phyloP scores from a whole-genome alignment of 768 basidiomycete genomes.

The Tylopilus cervinicoccineus region DNA sequence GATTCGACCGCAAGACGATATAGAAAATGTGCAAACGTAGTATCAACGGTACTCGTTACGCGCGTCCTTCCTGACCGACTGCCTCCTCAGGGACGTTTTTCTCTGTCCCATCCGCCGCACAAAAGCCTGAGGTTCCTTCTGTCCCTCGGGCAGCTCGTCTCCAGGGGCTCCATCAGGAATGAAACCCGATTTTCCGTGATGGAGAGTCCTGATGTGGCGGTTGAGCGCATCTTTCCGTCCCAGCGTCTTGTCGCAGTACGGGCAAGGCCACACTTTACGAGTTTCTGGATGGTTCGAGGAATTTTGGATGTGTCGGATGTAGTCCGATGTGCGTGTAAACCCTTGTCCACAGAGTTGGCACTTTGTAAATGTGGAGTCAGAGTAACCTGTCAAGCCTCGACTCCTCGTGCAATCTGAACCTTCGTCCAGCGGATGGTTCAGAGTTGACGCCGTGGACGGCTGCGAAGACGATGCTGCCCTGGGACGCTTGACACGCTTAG shows the following conservation, averaged over 20 bases:
- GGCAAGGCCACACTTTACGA: constrained; percentile 24
- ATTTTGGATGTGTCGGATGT: constrained; percentile 20
- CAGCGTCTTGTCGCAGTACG: constrained; percentile 14
- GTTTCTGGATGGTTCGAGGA: constrained; percentile 22
- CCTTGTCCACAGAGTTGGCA: constrained; percentile 15
- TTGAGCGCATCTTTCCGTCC: constrained; percentile 26
- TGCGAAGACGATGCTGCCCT: not conserved
- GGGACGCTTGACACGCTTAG: constrained; percentile 4
- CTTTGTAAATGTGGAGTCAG: not conserved
- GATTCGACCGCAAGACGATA: not conserved
- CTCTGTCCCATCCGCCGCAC: constrained; percentile 6
- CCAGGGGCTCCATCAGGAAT: not conserved
- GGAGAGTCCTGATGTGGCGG: constrained; percentile 21
- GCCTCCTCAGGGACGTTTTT: constrained; percentile 2
- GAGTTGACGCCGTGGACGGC: not conserved
- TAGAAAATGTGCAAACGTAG: not conserved
- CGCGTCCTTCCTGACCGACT: constrained; percentile 4
- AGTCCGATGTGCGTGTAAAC: constrained; percentile 22
- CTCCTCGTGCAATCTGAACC: not conserved
- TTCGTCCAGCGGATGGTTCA: not conserved
- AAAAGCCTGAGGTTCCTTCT: not conserved
- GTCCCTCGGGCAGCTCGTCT: not conserved
- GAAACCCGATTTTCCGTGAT: not conserved
- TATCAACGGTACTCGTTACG: constrained; percentile 4
- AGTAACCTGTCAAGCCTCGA: not conserved